phyloP scores from a whole-genome alignment of 2,329 filamentous ascomycete genomes.

The Thermomyces lanuginosus region DNA sequence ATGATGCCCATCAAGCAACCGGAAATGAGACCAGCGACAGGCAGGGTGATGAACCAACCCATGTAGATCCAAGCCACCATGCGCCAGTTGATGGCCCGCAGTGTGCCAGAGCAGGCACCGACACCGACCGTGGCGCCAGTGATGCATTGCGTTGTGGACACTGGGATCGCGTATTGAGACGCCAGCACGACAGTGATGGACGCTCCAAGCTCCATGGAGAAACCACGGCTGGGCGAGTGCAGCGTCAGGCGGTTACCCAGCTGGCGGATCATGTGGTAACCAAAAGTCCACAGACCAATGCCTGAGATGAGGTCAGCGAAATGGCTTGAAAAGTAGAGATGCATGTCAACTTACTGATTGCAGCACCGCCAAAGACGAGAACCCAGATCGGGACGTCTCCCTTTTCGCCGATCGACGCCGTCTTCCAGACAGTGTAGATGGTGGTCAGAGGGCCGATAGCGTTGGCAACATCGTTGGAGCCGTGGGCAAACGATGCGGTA shows the following conservation, averaged over 20 bases:
- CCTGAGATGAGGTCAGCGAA: constrained; percentile 18
- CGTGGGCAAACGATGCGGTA: constrained; percentile 42
- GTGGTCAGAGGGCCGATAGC: constrained; percentile 53
- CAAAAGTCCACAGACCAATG: constrained; percentile 54
- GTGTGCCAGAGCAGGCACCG: constrained; percentile 56
- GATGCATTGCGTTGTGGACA: constrained; percentile 66
- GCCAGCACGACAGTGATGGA: constrained; percentile 62
- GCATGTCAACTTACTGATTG: constrained; percentile 29
- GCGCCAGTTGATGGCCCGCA: constrained; percentile 61
- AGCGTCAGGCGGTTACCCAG: constrained; percentile 68
- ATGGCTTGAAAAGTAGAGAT: neutral
- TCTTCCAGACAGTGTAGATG: constrained; percentile 52
- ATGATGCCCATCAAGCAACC: constrained; percentile 6
- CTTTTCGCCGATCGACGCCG: constrained; percentile 37
- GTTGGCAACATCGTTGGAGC: constrained; percentile 62
- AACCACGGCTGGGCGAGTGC: constrained; percentile 40
- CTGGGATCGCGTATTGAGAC: constrained; percentile 58
- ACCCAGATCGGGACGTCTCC: constrained; percentile 57
- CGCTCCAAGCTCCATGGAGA: constrained; percentile 64
- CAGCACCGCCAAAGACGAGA: constrained; percentile 49
- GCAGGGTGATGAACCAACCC: constrained; percentile 52
- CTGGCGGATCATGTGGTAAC: too few species aligned
- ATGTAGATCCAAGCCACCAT: constrained; percentile 51
- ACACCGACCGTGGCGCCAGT: constrained; percentile 65
- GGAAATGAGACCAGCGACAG: constrained; percentile 34